phyloP scores from a whole-genome alignment of 208 protist species.

The Trypanosoma melophagium region DNA sequence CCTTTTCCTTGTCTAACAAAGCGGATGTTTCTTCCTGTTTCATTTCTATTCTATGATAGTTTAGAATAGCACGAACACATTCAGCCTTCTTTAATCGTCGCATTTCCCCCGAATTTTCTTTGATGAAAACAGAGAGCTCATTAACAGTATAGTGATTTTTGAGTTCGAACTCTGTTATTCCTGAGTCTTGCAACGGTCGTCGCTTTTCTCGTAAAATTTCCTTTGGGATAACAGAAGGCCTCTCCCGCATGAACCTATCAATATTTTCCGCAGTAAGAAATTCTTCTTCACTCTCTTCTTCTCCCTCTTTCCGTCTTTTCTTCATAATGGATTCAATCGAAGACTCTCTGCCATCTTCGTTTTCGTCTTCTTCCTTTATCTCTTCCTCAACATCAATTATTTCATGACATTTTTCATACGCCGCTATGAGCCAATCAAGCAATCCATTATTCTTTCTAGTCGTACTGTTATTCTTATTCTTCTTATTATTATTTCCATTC shows the following conservation, averaged over 20 bases:
- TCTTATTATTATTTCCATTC: slow-evolving; percentile 2
- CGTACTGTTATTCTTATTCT: slow-evolving; percentile 5
- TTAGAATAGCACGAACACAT: slow-evolving; percentile 24
- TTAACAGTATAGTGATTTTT: slow-evolving; percentile 72
- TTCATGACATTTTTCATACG: slow-evolving; percentile 76
- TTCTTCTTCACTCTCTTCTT: slow-evolving; percentile 48
- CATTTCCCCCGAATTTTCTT: slow-evolving; percentile 24
- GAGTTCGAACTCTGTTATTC: slow-evolving; percentile 77
- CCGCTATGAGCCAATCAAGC: slow-evolving; percentile 72
- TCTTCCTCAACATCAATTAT: slow-evolving; percentile 38
- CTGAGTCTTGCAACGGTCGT: slow-evolving; percentile 39
- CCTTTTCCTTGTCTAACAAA: neutral
- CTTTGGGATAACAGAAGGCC: slow-evolving; percentile 57
- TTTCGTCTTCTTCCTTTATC: neutral
- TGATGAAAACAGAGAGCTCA: slow-evolving; percentile 56
- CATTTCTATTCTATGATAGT: slow-evolving; percentile 9
- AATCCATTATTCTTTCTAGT: slow-evolving; percentile 14
- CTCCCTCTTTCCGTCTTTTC: slow-evolving; percentile 20
- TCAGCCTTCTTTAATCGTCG: slow-evolving; percentile 18
- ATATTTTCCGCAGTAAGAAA: slow-evolving; percentile 79
- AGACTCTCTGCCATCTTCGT: slow-evolving; percentile 3
- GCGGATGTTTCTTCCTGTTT: neutral
- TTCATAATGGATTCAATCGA: neutral
- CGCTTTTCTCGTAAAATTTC: slow-evolving; percentile 57
- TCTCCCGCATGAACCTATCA: slow-evolving; percentile 59